Base-by-base conservation (phyloP, 441 rosid genomes). In the Adansonia rubrostipa region DNA sequence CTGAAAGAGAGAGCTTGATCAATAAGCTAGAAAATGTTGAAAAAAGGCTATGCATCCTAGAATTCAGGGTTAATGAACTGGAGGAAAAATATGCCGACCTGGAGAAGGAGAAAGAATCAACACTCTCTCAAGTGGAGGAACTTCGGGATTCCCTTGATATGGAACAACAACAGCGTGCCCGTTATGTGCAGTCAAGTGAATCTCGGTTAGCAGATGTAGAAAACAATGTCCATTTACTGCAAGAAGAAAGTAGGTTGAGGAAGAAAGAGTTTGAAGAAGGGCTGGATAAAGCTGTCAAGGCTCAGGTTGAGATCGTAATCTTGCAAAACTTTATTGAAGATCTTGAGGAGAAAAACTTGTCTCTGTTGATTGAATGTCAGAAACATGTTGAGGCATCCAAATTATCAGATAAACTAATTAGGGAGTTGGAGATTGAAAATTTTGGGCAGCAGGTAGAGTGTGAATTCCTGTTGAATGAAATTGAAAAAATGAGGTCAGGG, bases 231-330 rank as follows among this genome's bases (percentile, higher is more conserved):
- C 85, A 76, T 80, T 56, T 81, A 67, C 91, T 97, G 79, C 90
- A 87, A 74, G 96, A 95, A 82, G 96, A 92, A 81, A 89, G 91
- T 47, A 89, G 71, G 80, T 76, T 85, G 45, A 87, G 91, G 65
- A 97, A 90, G 93, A 90, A 88, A 84, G 94, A 95, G 51, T 93
- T 85, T 71, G 94, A 89, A 80, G 94, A 89, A 67, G 93, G 90
- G 72, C 83, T 90, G 82, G 94, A 88, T 77, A 88, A 87, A 87
- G 92, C 88, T 73, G 88, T 88, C 77, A 89, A 88, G 77, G 86
- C 91, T 36, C 94, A 92, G 77, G 89, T 92, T 10, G 96, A 92
- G 86, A 88, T 86, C 80, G 84, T 89, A 75, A 81, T 90, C 70
- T 79, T 89, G 81, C 89, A 92, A 84, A 90, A 85, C 74, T 86